These are phyloP conservation scores for Nitzschia sp. DNA, from an alignment of 108 stramenopile species.

Conservation along the genomic window DNA sequence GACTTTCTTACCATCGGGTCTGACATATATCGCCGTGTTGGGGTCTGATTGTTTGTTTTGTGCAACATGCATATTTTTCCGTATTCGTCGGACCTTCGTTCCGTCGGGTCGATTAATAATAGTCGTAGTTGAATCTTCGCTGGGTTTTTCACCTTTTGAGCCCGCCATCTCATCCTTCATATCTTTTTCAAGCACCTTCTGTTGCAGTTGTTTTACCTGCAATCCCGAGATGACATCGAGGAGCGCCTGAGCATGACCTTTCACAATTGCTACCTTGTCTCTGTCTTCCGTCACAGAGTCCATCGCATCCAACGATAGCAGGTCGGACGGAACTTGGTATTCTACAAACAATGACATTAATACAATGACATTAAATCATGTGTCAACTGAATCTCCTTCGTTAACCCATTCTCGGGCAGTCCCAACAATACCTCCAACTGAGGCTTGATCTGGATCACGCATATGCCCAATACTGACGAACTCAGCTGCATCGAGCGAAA, in stretches of 20 bases:
- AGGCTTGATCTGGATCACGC: slow-evolving; percentile 82
- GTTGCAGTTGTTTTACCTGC: slow-evolving; percentile 56
- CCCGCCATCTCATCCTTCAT: too few species aligned
- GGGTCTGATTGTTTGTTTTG: too few species aligned
- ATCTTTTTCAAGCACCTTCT: slow-evolving; percentile 16
- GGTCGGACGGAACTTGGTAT: slow-evolving; percentile 85
- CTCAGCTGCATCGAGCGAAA: slow-evolving; percentile 81
- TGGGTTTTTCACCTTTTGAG: too few species aligned
- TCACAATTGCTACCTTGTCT: slow-evolving; percentile 66
- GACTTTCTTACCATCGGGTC: too few species aligned
- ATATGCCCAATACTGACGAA: slow-evolving; percentile 75
- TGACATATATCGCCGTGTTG: too few species aligned
- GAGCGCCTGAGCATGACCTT: slow-evolving; percentile 58
- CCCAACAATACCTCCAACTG: slow-evolving; percentile 78
- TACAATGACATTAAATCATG: slow-evolving; percentile 78
- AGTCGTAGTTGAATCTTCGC: too few species aligned
- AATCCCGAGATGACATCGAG: slow-evolving; percentile 55
- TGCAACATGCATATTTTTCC: too few species aligned
- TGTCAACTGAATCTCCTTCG: slow-evolving; percentile 83
- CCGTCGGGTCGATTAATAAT: too few species aligned
- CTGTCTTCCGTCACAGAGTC: background rate
- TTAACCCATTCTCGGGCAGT: slow-evolving; percentile 59
- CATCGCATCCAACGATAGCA: slow-evolving; percentile 74
- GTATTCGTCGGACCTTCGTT: too few species aligned
- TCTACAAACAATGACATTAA: slow-evolving; percentile 78